Evolutionary conservation across 73 alveolate species (phyloP), one percentile per base, ranked within the genome.

Genomic region (Paramecium bursaria): DNA sequence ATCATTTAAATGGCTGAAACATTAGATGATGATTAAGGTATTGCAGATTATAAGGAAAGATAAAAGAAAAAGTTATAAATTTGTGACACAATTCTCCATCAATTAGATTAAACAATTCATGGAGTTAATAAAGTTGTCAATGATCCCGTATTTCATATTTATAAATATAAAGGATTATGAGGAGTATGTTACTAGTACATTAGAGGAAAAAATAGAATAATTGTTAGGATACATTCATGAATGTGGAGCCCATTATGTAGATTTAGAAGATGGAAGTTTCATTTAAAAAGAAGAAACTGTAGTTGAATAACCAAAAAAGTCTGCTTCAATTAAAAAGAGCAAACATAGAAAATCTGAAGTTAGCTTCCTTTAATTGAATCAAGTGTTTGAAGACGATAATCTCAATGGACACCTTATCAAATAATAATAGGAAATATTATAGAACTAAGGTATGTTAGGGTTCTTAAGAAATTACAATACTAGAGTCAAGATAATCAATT

Each of bases 1-100:
- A n/a, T 67, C 7, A 14, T 67, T 67, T 53, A 53, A 19, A 67
- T 67, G 82, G 82, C 82, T 39, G 35, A 42, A 11, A 17, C 53
- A 13, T 39, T 67, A 5, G 82, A 67, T 14, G 33, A 48, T 27
- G 76, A 57, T 27, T 30, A 30, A 50, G 76, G 76, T 30, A 57
- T 50, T 10, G 4, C 26, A 27, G 76, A 57, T 67, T 17, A 19
- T 10, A 15, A 31, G 22, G 82, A 67, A 39, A 67, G 82, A 35
- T 39, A 31, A 35, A 31, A 42, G 15, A 42, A 57, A 25, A 67
- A 67, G 17, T 33, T 67, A 35, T 22, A 67, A 67, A 26, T 67
- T 7, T 67, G 82, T 15, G 82, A 67, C 44, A 39, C 44, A 26
- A 67, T 67, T 7, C 10, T 67, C 1, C 23, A 67, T 5, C 60